Evolutionary conservation across 2,329 filamentous ascomycete genomes (phyloP).

Genomic region (Exophiala phaeomuriformis): DNA sequence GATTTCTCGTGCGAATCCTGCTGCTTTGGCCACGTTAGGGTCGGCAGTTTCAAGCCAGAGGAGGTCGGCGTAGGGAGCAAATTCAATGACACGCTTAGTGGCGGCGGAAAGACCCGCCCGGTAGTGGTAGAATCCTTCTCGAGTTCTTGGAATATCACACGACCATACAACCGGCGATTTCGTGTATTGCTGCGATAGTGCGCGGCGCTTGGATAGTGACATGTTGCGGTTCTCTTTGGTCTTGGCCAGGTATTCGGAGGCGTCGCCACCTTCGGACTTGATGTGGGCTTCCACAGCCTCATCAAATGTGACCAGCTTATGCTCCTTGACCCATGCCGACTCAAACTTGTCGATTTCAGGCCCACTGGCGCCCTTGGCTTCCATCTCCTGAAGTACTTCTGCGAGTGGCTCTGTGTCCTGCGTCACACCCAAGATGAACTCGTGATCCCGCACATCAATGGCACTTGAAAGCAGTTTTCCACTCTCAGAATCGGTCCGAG

Average conservation of each 20-base stretch:
- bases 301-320: constrained; percentile 82
- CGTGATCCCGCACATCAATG: constrained; percentile 89
- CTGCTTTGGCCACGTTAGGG: constrained; percentile 70
- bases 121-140: constrained; percentile 92
- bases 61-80: constrained; percentile 86
- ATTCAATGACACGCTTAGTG: constrained; percentile 86
- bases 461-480: constrained; percentile 83
- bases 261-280: constrained; percentile 55
- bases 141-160: constrained; percentile 86
- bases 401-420: constrained; percentile 74
- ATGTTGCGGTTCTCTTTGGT: constrained; percentile 61
- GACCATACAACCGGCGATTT: constrained; percentile 68
- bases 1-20: constrained; percentile 68
- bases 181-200: constrained; percentile 61
- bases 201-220: constrained; percentile 69
- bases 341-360: constrained; percentile 81
- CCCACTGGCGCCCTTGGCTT: constrained; percentile 66
- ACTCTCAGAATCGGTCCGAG: constrained; percentile 90
- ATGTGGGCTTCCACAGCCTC: constrained; percentile 78
- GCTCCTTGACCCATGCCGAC: constrained; percentile 76
- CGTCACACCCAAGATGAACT: constrained; percentile 85
- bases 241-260: constrained; percentile 59
- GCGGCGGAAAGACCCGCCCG: constrained; percentile 61
- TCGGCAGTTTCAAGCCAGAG: constrained; percentile 96
- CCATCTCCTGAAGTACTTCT: constrained; percentile 86